Base-by-base conservation (phyloP, 345 rosid species). In the Salix brachista region DNA sequence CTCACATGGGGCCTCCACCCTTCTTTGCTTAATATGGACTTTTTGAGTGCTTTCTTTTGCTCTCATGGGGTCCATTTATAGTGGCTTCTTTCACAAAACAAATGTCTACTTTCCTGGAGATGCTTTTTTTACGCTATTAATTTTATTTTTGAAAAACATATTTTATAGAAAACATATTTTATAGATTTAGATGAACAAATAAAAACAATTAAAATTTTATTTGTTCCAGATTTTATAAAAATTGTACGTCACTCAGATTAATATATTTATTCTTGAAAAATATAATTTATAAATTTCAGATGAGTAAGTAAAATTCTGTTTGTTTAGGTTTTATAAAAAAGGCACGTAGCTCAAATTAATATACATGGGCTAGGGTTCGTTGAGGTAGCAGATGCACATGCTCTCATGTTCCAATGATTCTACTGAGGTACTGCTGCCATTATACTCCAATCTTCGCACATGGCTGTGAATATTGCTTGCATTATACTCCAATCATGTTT, bases 401-500 rank as follows among this genome's bases (percentile, higher is more conserved):
- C 69, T 73, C 75, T 54, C 84, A 78, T 78, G 81, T 82, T 83
- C 81, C 71, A 75, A 73, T 81, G 41, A 76, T 54, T 26, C 70
- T 28, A 72, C 65, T 67, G 8, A 73, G 60, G 62, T 19, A 28
- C n/a, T 5, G 5, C 37, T 34, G 37, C 37, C 0, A 34, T 34
- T 34, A 34, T 5, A 34, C 37, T 34, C 37, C 37, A 34, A 34
- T 34, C 37, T 34, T 34, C 37, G 37, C 82, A 82, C 84, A 75
- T 82, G 83, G 19, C 65, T 41, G 66, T 60, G 67, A 30, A 1
- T 65, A 54, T 84, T 71, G 68, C 86, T 86, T 83, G 21, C 25
- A 32, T 60, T 67, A 75, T 71, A 78, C 84, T 79, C 44, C 60
- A 2, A 8, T 67, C 56, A 69, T 67, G 56, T 67, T 60, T 37